Evolutionary conservation across 768 basidiomycete genomes (phyloP), one percentile per base, ranked within the genome.

Genomic region (Polyporus arcularius): DNA sequence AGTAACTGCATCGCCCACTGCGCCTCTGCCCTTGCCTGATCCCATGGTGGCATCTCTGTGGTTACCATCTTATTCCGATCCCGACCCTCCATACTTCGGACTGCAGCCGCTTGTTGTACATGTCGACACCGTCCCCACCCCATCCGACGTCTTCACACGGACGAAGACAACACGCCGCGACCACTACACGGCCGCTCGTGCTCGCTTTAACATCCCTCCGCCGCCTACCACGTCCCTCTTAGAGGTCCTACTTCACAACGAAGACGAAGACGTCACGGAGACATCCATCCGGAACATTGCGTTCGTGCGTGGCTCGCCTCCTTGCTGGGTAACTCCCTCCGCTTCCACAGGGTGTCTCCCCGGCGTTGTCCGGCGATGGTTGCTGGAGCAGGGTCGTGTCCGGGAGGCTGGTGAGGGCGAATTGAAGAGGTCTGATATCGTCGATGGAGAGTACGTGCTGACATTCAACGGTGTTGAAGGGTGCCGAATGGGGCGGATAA

Each of bases 401-500:
- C 67, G 73, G 8, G 88, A 89, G 69, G 84, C 81, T 32, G 71
- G 69, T 18, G 73, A 77, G 11, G 72, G 74, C 18, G 68, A 74
- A 18, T 62, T 90, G 55, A 79, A 70, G 12, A 76, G 73, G 61
- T 74, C 77, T 26, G 72, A 68, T 48, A 71, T 90, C 28, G 64
- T 71, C 48, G 69, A 78, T 14, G 84, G 85, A n/a, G 89, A 91
- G 64, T 82, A 76, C 75, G 82, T 89, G 2, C 76, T 93, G 40
- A 73, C 90, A 39, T 89, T 86, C 69, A 93, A 93, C 67, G 86
- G 85, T 8, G 85, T 90, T 4, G 80, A 80, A 63, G 90, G 90
- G 31, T 90, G 89, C 72, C 79, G 81, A 38, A 65, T 90, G 32
- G 90, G 86, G 11, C 55, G 60, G 28, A 47, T 70, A 3, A 53